Percentiles rank a stretch among this genome's conserved stretches.
phyloP scores from a whole-genome alignment of 1,284 basidiomycete genomes.

The Kalmanozyma brasiliensis region DNA sequence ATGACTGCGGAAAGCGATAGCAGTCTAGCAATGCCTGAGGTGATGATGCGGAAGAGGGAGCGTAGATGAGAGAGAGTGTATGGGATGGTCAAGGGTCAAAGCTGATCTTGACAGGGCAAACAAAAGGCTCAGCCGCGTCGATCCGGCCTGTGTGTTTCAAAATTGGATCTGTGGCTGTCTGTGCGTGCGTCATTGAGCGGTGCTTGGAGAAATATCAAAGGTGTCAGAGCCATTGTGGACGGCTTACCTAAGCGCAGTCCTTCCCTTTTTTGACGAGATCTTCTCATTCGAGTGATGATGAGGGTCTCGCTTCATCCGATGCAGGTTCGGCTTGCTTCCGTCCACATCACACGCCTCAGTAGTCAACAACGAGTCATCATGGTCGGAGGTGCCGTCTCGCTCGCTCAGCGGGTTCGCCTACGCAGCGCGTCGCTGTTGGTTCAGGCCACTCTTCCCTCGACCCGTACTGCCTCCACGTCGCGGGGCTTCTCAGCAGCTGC shows the following conservation, averaged over 20 bases:
- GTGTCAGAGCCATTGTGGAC: not conserved
- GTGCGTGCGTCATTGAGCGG: conserved; percentile 15
- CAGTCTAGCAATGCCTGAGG: no score
- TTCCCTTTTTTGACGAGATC: not conserved
- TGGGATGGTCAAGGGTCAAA: not conserved
- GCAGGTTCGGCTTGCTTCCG: not conserved
- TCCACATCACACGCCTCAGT: not conserved
- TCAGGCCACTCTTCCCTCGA: conserved; percentile 10
- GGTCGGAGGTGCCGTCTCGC: conserved; percentile 26
- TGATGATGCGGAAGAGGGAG: no score
- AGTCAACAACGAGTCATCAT: conserved; percentile 8
- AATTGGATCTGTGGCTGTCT: conserved; percentile 1
- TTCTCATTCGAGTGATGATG: not conserved
- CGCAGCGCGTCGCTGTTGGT: conserved; percentile 23
- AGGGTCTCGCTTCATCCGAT: conserved; percentile 7
- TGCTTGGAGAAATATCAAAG: not conserved
- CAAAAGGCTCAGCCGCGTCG: conserved; percentile 9
- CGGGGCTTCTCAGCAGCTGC: conserved; percentile 13
- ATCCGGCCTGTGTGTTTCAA: conserved; percentile 2
- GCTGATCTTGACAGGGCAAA: conserved; percentile 1
- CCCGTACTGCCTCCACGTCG: conserved; percentile 5
- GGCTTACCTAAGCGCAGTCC: conserved; percentile 7
- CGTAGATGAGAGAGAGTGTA: not conserved
- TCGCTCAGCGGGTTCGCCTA: conserved; percentile 25
- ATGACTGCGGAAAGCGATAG: no score